These are phyloP conservation scores for Botrytis hyacinthi DNA, from an alignment of 2,329 filamentous ascomycete genomes.

Conservation along the genomic window DNA sequence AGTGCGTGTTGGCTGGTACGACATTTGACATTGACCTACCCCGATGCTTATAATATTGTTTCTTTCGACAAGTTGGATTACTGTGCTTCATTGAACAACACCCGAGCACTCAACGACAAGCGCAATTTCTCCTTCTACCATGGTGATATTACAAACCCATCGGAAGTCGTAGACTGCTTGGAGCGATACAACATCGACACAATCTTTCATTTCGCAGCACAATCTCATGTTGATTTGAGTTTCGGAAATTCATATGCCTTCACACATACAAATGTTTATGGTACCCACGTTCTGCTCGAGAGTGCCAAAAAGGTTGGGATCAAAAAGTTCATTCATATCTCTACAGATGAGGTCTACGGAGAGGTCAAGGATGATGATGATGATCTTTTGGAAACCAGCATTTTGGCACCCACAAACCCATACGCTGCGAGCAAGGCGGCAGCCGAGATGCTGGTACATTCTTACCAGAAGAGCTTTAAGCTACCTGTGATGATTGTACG, in stretches of 20 bases:
- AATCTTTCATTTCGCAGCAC: conserved; percentile 81
- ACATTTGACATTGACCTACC: conserved; percentile 72
- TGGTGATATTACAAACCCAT: conserved; percentile 72
- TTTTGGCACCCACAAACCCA: conserved; percentile 76
- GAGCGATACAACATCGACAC: conserved; percentile 72
- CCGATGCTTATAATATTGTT: conserved; percentile 71
- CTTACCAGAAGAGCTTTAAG: conserved; percentile 81
- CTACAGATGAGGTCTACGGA: conserved; percentile 83
- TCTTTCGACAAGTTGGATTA: conserved; percentile 86
- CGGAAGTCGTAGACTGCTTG: conserved; percentile 68
- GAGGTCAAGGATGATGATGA: conserved; percentile 71
- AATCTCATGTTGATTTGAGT: conserved; percentile 78
- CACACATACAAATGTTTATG: conserved; percentile 78
- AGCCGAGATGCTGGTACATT: conserved; percentile 81
- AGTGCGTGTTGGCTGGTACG: conserved; percentile 82
- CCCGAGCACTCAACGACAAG: conserved; percentile 62
- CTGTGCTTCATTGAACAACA: conserved; percentile 78
- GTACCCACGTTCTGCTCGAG: conserved; percentile 79
- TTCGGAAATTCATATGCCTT: conserved; percentile 82
- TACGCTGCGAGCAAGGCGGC: conserved; percentile 80
- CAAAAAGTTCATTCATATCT: conserved; percentile 75
- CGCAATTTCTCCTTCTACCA: conserved; percentile 77
- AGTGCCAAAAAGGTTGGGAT: conserved; percentile 70
- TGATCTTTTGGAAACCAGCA: conserved; percentile 69
- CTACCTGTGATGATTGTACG: conserved; percentile 76